Base-by-base conservation (phyloP, 164 flowering plant genomes). In the Liriodendron chinense region DNA sequence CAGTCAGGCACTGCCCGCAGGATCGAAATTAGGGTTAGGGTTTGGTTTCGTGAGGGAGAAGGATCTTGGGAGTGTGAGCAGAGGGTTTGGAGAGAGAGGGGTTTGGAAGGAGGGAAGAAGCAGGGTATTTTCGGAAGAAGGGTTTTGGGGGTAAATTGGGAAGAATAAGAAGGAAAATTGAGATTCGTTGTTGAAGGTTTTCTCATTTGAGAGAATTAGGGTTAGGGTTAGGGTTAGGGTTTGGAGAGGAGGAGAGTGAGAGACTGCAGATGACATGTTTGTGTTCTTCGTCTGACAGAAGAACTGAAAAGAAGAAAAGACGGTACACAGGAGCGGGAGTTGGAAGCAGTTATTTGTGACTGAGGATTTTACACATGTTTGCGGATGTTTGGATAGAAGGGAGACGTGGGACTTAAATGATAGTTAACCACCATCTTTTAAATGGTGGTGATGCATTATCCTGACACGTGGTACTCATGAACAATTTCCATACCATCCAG, bases 1-100 rank as follows among this genome's bases (percentile, higher is more conserved):
- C 99, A 96, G 71, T 89, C 86, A 10, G 97, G 93, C 22, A 95
- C 80, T 0, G 82, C 76, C 0, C 78, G 85, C 49, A 95, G 86
- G 78, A 89, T 78, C 7, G 89, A 86, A 10, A 79, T 12, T 1
- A 90, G 72, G 74, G 77, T 59, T 21, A 34, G 72, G 47, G 50
- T 47, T 48, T 48, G 56, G 21, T 20, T 20, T 20, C 70, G 28
- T 26, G 26, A 34, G 2, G 75, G 21, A 66, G 76, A 61, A 76
- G 66, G 68, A 13, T 77, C 75, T 86, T 79, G 74, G 47, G 28
- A 72, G 9, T 14, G 62, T 18, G 83, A 71, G 34, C 47, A 66
- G 75, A 22, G 18, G 67, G 47, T 71, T 50, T 62, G 74, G 28
- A n/a, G 66, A 23, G 73, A 67, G 4, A 14, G 22, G 62, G 57